A percentile compares a stretch with the other conserved stretches of the same genome.
Evolutionary conservation across 192 early-diverging fungal species (phyloP).

Genomic region (Entomortierella parvispora): DNA sequence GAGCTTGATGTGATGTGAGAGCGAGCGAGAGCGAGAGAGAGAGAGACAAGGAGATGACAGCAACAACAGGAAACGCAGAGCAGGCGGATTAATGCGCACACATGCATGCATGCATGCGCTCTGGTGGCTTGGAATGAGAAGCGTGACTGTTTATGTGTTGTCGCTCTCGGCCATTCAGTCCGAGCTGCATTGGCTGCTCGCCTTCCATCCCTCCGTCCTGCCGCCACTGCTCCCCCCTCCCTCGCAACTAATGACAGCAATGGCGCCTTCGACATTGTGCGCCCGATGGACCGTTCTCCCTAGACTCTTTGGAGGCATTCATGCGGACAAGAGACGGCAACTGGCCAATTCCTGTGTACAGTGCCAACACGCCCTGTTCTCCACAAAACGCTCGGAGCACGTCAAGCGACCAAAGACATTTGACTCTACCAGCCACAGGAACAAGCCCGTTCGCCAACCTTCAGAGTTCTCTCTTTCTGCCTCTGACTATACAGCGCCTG

Average conservation of each 20-base stretch:
- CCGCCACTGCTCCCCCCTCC: background rate
- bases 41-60: background rate
- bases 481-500: background rate
- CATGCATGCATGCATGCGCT: background rate
- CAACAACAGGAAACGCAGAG: background rate
- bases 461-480: background rate
- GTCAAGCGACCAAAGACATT: slow-evolving; percentile 32
- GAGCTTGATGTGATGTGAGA: background rate
- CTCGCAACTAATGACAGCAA: no score
- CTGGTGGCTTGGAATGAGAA: no score
- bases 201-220: background rate
- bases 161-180: no score
- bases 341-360: background rate
- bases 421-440: slow-evolving; percentile 46
- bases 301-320: no score
- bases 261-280: no score
- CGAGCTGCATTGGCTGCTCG: no score
- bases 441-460: no score
- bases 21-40: background rate
- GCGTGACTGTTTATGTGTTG: no score
- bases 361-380: no score
- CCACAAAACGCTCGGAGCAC: background rate
- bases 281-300: no score
- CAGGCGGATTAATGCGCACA: background rate
- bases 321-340: no score